These are phyloP conservation scores for Erysimum cheiri DNA, from an alignment of 441 rosid genomes.

Conservation along the genomic window DNA sequence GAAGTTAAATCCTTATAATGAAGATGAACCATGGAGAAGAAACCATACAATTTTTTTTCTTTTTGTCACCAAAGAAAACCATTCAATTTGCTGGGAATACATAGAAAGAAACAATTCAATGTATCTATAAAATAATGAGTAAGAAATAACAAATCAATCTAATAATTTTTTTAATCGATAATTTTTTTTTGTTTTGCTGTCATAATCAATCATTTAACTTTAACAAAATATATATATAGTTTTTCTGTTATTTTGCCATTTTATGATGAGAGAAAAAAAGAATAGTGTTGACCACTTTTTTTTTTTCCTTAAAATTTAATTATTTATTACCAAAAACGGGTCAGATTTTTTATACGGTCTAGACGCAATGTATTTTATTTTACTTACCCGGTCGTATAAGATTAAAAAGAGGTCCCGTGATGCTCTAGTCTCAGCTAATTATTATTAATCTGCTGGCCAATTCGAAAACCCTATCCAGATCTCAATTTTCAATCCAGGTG, in stretches of 20 bases:
- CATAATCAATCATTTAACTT: too few relatives aligned
- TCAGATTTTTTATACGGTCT: not conserved
- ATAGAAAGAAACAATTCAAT: not conserved
- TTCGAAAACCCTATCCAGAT: constrained; percentile 44
- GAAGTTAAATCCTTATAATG: not conserved
- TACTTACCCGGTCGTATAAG: not conserved
- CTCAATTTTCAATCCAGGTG: constrained; percentile 35
- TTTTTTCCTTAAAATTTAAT: too few relatives aligned
- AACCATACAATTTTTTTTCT: not conserved
- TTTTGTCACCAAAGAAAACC: too few relatives aligned
- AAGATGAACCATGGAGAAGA: not conserved
- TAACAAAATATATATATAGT: too few relatives aligned
- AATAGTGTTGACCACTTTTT: too few relatives aligned
- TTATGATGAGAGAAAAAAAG: too few relatives aligned
- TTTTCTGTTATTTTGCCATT: too few relatives aligned
- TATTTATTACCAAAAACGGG: not conserved
- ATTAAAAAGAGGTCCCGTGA: constrained; percentile 25
- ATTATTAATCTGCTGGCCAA: constrained; percentile 14
- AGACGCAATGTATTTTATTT: not conserved
- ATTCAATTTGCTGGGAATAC: too few relatives aligned
- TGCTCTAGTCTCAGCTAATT: not conserved
- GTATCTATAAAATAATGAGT: not conserved
- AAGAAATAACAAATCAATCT: not conserved
- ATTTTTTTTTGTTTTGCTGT: too few relatives aligned
- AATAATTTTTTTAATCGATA: too few relatives aligned